These are phyloP conservation scores for Akanthomyces dipterigenus DNA, from an alignment of 2,329 filamentous ascomycete genomes.

Conservation along the genomic window DNA sequence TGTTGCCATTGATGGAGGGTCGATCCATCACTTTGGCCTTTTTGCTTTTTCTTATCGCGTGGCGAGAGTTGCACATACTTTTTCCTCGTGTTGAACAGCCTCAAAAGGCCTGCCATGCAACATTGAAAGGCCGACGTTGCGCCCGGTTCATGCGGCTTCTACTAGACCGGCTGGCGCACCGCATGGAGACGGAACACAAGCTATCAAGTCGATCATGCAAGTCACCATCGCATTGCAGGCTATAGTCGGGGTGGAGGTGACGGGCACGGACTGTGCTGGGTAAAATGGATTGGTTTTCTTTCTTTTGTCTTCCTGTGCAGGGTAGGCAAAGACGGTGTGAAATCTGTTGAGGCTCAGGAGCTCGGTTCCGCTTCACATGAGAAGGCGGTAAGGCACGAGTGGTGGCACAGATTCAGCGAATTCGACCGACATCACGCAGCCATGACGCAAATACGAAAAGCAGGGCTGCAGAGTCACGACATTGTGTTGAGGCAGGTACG, in stretches of 20 bases:
- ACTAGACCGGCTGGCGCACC: neutral
- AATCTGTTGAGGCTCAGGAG: neutral
- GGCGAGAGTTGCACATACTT: neutral
- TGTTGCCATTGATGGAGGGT: neutral
- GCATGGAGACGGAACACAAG: neutral
- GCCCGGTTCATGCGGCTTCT: constrained; percentile 3
- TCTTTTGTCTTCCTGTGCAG: neutral
- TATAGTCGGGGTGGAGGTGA: neutral
- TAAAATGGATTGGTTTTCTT: neutral
- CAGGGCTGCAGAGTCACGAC: neutral
- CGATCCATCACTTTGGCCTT: neutral
- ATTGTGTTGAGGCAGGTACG: no score
- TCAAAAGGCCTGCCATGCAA: neutral
- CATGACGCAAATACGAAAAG: no score
- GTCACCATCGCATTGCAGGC: neutral
- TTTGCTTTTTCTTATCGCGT: constrained; percentile 3
- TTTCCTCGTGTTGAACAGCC: neutral
- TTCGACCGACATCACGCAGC: no score
- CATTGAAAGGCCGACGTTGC: neutral
- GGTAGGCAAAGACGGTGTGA: constrained; percentile 5
- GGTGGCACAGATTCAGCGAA: neutral
- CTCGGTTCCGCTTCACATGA: neutral
- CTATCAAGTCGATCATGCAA: constrained; percentile 8
- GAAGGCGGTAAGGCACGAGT: constrained; percentile 4
- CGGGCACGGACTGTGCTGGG: neutral